phyloP scores from a whole-genome alignment of 441 rosid species.

The Adansonia madagascariensis region DNA sequence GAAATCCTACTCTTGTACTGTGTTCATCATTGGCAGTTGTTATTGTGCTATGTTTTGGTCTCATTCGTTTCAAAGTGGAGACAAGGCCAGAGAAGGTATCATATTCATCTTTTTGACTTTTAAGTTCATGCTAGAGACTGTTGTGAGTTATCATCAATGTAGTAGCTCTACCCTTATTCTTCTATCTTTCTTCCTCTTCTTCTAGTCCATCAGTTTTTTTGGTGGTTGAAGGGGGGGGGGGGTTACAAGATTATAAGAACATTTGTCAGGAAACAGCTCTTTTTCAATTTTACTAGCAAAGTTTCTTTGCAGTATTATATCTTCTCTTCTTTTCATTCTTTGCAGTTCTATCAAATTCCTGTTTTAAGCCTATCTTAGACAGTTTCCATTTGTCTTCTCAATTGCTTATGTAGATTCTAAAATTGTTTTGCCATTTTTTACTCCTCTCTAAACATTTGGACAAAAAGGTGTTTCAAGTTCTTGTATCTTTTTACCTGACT shows the following conservation, averaged over 20 bases:
- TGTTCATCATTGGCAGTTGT: conserved; percentile 56
- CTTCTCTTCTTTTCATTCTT: not conserved
- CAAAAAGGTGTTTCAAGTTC: not conserved
- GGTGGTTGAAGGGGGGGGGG: conserved; percentile 26
- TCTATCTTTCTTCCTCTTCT: not conserved
- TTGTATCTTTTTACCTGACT: conserved; percentile 11
- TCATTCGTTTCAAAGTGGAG: conserved; percentile 59
- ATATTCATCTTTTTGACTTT: conserved; percentile 11
- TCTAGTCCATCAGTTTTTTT: not conserved
- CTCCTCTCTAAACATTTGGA: conserved; percentile 11
- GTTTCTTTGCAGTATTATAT: not conserved
- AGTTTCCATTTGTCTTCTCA: not conserved
- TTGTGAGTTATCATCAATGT: not conserved
- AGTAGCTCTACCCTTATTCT: not conserved
- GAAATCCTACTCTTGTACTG: conserved; percentile 62
- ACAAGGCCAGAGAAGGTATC: conserved; percentile 76
- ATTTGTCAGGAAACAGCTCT: not conserved
- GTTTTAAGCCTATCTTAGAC: not conserved
- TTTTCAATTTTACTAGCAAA: not conserved
- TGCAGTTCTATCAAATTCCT: not conserved
- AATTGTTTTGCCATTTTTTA: conserved; percentile 19
- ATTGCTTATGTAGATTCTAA: not conserved
- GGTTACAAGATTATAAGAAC: not conserved
- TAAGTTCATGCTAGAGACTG: not conserved
- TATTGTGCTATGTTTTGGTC: conserved; percentile 61